phyloP scores from a whole-genome alignment of 768 basidiomycete species.

The Candolleomyces eurysporus region DNA sequence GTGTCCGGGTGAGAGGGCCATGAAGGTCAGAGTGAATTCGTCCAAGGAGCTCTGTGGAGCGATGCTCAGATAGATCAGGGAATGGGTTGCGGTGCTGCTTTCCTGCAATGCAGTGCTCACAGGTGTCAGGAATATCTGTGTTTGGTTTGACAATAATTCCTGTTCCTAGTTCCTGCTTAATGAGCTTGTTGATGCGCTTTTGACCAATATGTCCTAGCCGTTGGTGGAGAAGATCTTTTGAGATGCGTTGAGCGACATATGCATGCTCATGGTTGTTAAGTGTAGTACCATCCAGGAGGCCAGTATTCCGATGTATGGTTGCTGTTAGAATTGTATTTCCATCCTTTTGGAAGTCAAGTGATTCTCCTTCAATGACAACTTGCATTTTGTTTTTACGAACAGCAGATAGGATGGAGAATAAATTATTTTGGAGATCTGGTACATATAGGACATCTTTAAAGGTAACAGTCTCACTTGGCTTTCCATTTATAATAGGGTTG shows the following conservation, averaged over 20 bases:
- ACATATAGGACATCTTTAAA: constrained; percentile 15
- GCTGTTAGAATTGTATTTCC: neutral
- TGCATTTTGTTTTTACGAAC: neutral
- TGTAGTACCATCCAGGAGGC: neutral
- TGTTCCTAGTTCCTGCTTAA: constrained; percentile 1
- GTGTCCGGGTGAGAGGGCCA: constrained; percentile 22
- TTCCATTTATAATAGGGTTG: constrained; percentile 6
- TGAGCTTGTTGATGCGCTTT: constrained; percentile 2
- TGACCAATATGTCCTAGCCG: neutral
- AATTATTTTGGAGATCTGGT: constrained; percentile 13
- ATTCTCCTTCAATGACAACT: neutral
- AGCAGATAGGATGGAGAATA: constrained; percentile 8
- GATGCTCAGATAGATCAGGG: neutral
- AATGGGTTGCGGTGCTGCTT: constrained; percentile 18
- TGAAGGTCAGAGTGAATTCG: constrained; percentile 28
- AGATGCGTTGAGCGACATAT: neutral
- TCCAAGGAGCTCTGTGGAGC: constrained; percentile 13
- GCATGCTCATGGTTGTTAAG: neutral
- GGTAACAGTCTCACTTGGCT: constrained; percentile 2
- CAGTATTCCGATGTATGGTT: neutral
- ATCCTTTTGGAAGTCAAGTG: neutral
- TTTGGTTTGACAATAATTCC: constrained; percentile 9
- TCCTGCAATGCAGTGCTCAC: constrained; percentile 15
- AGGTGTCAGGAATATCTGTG: constrained; percentile 12
- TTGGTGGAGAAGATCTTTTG: neutral